These are phyloP conservation scores for Zanthoxylum bungeanum DNA, from an alignment of 345 rosid species.

Conservation along the genomic window DNA sequence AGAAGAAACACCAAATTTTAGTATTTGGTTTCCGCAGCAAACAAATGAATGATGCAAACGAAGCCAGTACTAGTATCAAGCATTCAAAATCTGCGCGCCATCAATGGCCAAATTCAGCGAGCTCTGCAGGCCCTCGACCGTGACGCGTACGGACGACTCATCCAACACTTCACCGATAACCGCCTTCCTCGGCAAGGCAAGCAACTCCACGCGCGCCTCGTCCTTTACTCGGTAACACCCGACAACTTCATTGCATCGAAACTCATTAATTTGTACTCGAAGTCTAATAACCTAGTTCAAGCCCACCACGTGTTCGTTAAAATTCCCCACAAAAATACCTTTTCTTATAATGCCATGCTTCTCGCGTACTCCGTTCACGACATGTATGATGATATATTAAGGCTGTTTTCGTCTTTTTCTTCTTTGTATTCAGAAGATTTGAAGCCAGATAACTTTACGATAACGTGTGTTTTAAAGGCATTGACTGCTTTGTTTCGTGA, in stretches of 20 bases:
- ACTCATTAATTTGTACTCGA: constrained; percentile 54
- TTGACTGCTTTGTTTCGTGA: constrained; percentile 35
- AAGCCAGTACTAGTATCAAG: constrained; percentile 9
- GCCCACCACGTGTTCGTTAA: constrained; percentile 71
- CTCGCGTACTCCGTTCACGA: constrained; percentile 57
- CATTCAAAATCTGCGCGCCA: background rate
- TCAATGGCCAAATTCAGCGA: constrained; percentile 32
- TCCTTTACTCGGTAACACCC: constrained; percentile 43
- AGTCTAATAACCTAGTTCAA: constrained; percentile 27
- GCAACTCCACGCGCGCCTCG: constrained; percentile 79
- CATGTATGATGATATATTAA: constrained; percentile 42
- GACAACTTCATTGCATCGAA: constrained; percentile 76
- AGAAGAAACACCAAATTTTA: background rate
- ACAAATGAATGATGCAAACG: constrained; percentile 15
- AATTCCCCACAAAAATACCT: constrained; percentile 48
- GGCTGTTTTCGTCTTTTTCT: constrained; percentile 47
- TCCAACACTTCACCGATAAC: constrained; percentile 52
- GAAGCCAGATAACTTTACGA: constrained; percentile 51
- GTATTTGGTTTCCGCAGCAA: background rate
- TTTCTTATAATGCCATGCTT: constrained; percentile 77
- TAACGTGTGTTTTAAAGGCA: constrained; percentile 63
- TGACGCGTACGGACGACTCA: constrained; percentile 57
- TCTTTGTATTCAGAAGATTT: constrained; percentile 20
- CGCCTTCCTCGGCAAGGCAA: constrained; percentile 58
- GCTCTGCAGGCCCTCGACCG: constrained; percentile 44